phyloP scores from a whole-genome alignment of 1,139 yeast species.

The Hyphopichia khmerensis region DNA sequence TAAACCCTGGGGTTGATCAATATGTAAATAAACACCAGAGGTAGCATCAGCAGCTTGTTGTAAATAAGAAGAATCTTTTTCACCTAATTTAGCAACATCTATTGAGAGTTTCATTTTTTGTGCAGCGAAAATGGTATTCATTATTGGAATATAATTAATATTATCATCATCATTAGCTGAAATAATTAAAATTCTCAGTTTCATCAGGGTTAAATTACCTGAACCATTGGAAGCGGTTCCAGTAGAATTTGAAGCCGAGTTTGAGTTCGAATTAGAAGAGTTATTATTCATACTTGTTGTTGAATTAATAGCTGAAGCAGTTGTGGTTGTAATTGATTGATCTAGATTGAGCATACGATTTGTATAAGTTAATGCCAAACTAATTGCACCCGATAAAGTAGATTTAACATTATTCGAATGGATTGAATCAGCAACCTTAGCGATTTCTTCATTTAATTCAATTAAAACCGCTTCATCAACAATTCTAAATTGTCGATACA shows the following conservation, averaged over 20 bases:
- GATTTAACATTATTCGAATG: slow-evolving; percentile 15
- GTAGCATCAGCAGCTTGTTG: slow-evolving; percentile 98
- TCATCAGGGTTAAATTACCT: slow-evolving; percentile 41
- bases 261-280: slow-evolving; percentile 5
- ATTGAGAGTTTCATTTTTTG: slow-evolving; percentile 88
- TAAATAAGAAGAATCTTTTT: slow-evolving; percentile 68
- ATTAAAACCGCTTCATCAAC: slow-evolving; percentile 78
- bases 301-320: slow-evolving; percentile 46
- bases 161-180: slow-evolving; percentile 78
- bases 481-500: slow-evolving; percentile 84
- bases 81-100: slow-evolving; percentile 84
- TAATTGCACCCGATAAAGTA: slow-evolving; percentile 75
- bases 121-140: slow-evolving; percentile 96
- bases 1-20: slow-evolving; percentile 74
- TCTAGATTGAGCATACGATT: slow-evolving; percentile 62
- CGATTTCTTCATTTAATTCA: slow-evolving; percentile 52
- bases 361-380: slow-evolving; percentile 76
- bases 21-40: slow-evolving; percentile 78
- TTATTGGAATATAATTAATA: slow-evolving; percentile 83
- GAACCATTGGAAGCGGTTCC: slow-evolving; percentile 6
- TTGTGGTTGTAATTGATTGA: slow-evolving; percentile 47
- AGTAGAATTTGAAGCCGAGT: background rate
- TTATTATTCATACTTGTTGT: slow-evolving; percentile 26
- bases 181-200: slow-evolving; percentile 71
- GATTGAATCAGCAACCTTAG: slow-evolving; percentile 18